Percentiles rank a stretch among this genome's conserved stretches.
Evolutionary conservation across 2,329 filamentous ascomycete species (phyloP).

Genomic region (Ambrosiella xylebori): DNA sequence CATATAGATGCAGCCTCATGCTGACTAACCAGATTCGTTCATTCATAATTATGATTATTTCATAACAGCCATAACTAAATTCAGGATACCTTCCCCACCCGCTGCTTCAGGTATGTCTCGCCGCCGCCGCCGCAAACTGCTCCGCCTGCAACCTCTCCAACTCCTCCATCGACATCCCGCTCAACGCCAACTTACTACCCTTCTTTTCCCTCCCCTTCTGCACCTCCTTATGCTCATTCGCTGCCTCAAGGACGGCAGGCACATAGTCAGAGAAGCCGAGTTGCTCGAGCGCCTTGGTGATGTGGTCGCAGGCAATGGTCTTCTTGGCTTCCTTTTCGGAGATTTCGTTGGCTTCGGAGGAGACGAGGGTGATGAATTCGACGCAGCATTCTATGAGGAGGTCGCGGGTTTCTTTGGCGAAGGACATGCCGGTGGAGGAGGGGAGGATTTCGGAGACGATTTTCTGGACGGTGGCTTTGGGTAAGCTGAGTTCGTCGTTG

Average conservation of each 20-base stretch:
- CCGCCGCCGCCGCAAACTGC: slow-evolving; percentile 61
- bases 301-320: slow-evolving; percentile 95
- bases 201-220: slow-evolving; percentile 94
- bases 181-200: slow-evolving; percentile 90
- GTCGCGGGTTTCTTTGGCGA: slow-evolving; percentile 89
- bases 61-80: too few species aligned
- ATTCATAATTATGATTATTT: background rate
- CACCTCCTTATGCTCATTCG: slow-evolving; percentile 79
- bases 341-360: slow-evolving; percentile 97
- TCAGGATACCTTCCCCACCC: background rate
- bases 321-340: slow-evolving; percentile 98
- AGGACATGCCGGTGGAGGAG: slow-evolving; percentile 55
- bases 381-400: slow-evolving; percentile 96
- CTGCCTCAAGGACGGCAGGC: slow-evolving; percentile 68
- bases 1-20: background rate
- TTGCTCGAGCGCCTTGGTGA: slow-evolving; percentile 83
- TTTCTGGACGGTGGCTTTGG: slow-evolving; percentile 55
- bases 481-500: slow-evolving; percentile 46
- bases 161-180: slow-evolving; percentile 80
- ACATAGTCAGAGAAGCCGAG: slow-evolving; percentile 90
- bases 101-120: slow-evolving; percentile 12
- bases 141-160: slow-evolving; percentile 78
- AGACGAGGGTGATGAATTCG: slow-evolving; percentile 95
- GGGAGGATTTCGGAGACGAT: slow-evolving; percentile 92
- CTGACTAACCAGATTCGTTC: background rate